Conservation (phyloP, 331 rosid species). For the Rhamnella rubrinervis region DNA sequence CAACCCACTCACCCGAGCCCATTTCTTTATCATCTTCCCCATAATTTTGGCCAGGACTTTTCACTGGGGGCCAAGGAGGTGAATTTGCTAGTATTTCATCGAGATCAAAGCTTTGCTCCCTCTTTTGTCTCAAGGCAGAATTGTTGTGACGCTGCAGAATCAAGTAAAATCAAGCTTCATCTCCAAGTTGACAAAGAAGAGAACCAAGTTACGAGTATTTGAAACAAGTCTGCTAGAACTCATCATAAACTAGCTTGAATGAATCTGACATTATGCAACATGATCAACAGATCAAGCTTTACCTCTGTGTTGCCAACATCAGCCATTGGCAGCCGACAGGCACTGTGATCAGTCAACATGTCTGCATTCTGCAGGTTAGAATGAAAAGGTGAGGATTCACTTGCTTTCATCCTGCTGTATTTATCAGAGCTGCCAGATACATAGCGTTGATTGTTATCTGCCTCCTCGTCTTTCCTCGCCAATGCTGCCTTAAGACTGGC, state of each 20-base stretch:
- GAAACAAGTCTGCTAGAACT: not conserved
- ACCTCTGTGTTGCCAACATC: conserved; percentile 76
- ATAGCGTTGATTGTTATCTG: conserved; percentile 36
- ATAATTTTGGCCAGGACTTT: conserved; percentile 47
- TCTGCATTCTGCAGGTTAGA: conserved; percentile 40
- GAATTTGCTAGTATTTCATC: conserved; percentile 80
- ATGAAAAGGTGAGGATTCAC: conserved; percentile 57
- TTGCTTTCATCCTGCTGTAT: conserved; percentile 54
- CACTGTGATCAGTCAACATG: conserved; percentile 31
- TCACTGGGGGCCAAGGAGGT: conserved; percentile 88
- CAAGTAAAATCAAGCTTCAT: not conserved
- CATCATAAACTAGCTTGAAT: not conserved
- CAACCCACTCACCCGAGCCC: conserved; percentile 86
- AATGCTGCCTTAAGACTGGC: conserved; percentile 77
- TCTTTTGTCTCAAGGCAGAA: conserved; percentile 48
- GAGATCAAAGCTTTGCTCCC: conserved; percentile 69
- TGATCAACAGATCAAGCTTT: not conserved
- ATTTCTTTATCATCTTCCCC: conserved; percentile 71
- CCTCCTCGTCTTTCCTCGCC: conserved; percentile 72
- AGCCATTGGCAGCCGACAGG: conserved; percentile 57
- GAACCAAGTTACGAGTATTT: not conserved
- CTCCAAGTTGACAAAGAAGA: conserved; percentile 2
- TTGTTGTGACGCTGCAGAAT: conserved; percentile 41
- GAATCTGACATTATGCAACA: not conserved
- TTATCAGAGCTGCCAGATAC: conserved; percentile 58